phyloP scores from a whole-genome alignment of 2,329 filamentous ascomycete species.

The Apiospora rasikravindrae region DNA sequence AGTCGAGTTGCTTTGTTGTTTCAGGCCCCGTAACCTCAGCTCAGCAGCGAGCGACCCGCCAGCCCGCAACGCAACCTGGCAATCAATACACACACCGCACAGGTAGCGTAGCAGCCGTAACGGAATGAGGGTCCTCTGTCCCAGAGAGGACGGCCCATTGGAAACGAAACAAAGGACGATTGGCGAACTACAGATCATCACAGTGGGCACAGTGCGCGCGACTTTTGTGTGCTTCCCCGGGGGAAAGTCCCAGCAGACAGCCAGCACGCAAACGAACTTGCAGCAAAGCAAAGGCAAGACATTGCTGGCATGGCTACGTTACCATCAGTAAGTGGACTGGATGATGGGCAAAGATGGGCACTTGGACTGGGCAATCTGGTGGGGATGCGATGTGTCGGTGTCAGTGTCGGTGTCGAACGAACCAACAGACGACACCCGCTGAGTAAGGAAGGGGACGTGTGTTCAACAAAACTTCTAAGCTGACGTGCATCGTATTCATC shows the following conservation, averaged over 20 bases:
- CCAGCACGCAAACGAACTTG: neutral
- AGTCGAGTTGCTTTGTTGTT: neutral
- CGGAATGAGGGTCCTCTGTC: neutral
- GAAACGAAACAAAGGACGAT: conserved; percentile 2
- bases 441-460: neutral
- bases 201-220: neutral
- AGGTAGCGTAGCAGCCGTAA: too few relatives aligned
- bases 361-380: neutral
- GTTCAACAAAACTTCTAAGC: neutral
- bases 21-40: neutral
- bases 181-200: neutral
- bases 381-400: neutral
- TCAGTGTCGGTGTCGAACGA: neutral
- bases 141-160: neutral
- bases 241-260: too few relatives aligned
- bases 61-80: too few relatives aligned
- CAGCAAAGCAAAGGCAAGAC: neutral
- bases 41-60: neutral
- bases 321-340: neutral
- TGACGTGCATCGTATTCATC: conserved; percentile 1
- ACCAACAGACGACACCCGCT: neutral
- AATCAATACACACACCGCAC: too few relatives aligned
- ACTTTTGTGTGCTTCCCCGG: neutral
- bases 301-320: neutral
- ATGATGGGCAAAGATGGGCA: neutral